Percentiles rank a stretch among this genome's conserved stretches.
phyloP scores from a whole-genome alignment of 2,329 filamentous ascomycete genomes.

The Boeremia exigua region DNA sequence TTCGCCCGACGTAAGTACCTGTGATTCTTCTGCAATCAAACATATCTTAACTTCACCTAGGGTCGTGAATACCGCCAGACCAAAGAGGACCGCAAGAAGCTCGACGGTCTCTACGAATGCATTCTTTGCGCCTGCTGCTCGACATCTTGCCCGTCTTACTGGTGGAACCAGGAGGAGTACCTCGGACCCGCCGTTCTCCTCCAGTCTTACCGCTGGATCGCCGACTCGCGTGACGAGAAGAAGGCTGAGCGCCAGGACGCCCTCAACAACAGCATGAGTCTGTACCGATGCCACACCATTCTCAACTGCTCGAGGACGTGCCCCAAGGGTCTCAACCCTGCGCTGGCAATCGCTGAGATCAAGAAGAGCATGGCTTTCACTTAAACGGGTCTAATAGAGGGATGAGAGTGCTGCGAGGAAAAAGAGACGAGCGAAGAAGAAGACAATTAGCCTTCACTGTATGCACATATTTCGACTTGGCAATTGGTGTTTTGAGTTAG shows the following conservation, averaged over 20 bases:
- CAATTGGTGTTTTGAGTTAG: slow-evolving; percentile 18
- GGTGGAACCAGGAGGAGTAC: slow-evolving; percentile 99
- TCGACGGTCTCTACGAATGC: slow-evolving; percentile 98
- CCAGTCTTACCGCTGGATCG: slow-evolving; percentile 97
- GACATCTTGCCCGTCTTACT: slow-evolving; percentile 99
- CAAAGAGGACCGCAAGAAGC: slow-evolving; percentile 91
- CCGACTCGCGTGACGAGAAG: slow-evolving; percentile 91
- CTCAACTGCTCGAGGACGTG: slow-evolving; percentile 98
- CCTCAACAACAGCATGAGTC: slow-evolving; percentile 97
- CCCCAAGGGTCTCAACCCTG: slow-evolving; percentile 97
- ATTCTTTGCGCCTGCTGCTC: slow-evolving; percentile 99
- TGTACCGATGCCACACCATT: slow-evolving; percentile 99
- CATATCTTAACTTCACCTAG: slow-evolving; percentile 55
- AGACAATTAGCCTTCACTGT: slow-evolving; percentile 18
- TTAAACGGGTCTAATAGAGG: slow-evolving; percentile 16
- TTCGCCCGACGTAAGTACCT: slow-evolving; percentile 73
- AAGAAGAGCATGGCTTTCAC: slow-evolving; percentile 90
- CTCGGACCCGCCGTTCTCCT: slow-evolving; percentile 95
- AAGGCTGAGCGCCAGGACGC: slow-evolving; percentile 86
- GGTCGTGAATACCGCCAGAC: slow-evolving; percentile 91
- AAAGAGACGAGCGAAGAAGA: not conserved
- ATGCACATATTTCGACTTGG: slow-evolving; percentile 19
- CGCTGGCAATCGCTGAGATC: slow-evolving; percentile 93
- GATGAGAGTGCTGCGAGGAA: no score
- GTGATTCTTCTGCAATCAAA: not conserved